A percentile compares a stretch with the other conserved stretches of the same genome.
These are phyloP conservation scores for Auricularia cornea DNA, from an alignment of 768 basidiomycete species.

Conservation along the genomic window DNA sequence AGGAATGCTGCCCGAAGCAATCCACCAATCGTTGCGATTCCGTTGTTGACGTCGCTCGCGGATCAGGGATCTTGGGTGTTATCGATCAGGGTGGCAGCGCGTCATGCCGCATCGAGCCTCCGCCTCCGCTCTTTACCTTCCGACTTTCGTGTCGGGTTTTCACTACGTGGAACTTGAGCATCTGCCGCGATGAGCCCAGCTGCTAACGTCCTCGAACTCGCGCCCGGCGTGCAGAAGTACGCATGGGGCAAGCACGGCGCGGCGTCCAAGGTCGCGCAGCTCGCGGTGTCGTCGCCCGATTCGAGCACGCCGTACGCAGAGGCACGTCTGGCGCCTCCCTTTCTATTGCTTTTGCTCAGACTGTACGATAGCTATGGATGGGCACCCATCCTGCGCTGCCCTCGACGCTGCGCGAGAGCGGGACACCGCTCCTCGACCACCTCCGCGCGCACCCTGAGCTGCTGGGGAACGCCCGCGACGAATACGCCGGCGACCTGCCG, in stretches of 20 bases:
- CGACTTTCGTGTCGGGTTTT: too few relatives aligned
- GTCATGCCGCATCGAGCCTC: not conserved
- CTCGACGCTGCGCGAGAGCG: conserved; percentile 37
- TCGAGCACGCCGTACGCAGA: conserved; percentile 83
- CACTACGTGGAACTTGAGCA: not conserved
- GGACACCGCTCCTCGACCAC: conserved; percentile 49
- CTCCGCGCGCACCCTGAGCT: conserved; percentile 60
- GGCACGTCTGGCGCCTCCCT: conserved; percentile 38
- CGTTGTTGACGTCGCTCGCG: too few relatives aligned
- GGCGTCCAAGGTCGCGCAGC: conserved; percentile 80
- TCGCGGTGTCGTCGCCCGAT: conserved; percentile 59
- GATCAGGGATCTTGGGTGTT: too few relatives aligned
- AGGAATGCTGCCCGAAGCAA: not conserved
- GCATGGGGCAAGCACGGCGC: conserved; percentile 90
- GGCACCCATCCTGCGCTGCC: conserved; percentile 84
- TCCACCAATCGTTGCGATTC: too few relatives aligned
- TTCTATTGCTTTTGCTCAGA: not conserved
- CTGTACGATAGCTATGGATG: conserved; percentile 81
- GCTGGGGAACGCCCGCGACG: conserved; percentile 47
- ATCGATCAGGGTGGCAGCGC: not conserved
- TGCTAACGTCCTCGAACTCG: conserved; percentile 61
- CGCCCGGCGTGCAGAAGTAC: conserved; percentile 80
- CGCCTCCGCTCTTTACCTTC: not conserved
- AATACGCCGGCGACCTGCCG: conserved; percentile 55
- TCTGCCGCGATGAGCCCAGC: not conserved